phyloP scores from a whole-genome alignment of 495 filamentous ascomycete species.

The Penicillium coprophilum region DNA sequence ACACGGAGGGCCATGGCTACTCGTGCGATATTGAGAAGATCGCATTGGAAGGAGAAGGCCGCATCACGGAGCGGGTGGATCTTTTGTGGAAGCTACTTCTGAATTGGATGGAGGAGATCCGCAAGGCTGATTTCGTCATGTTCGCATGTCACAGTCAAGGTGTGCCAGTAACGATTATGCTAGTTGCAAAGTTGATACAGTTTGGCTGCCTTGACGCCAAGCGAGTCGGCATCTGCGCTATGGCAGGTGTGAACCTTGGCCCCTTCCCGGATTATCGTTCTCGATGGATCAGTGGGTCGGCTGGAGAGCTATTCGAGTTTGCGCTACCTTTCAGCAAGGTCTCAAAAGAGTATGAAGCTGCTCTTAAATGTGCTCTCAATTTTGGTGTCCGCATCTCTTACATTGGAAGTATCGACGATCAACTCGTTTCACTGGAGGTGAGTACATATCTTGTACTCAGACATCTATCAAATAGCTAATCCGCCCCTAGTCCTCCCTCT shows the following conservation, averaged over 20 bases:
- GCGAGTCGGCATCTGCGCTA: conserved; percentile 79
- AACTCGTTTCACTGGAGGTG: conserved; percentile 88
- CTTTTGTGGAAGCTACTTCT: conserved; percentile 90
- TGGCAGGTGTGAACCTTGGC: conserved; percentile 93
- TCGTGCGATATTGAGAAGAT: conserved; percentile 79
- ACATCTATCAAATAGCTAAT: conserved; percentile 16
- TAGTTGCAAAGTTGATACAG: conserved; percentile 86
- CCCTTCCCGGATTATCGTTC: conserved; percentile 87
- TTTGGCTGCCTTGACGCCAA: conserved; percentile 70
- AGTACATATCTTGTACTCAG: conserved; percentile 12
- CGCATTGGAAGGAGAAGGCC: conserved; percentile 96
- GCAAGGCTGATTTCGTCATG: conserved; percentile 82
- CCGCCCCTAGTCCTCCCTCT: conserved; percentile 70
- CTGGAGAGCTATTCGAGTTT: conserved; percentile 92
- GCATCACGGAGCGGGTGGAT: conserved; percentile 83
- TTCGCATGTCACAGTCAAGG: conserved; percentile 93
- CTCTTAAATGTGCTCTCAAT: conserved; percentile 66
- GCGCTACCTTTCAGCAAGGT: conserved; percentile 74
- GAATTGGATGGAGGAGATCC: conserved; percentile 92
- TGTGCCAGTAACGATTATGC: conserved; percentile 88
- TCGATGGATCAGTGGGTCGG: conserved; percentile 79
- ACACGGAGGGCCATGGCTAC: conserved; percentile 67
- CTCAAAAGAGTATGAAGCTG: conserved; percentile 75
- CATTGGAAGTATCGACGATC: conserved; percentile 93
- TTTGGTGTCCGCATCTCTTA: conserved; percentile 82